Percentiles rank a stretch among this genome's conserved stretches.
Evolutionary conservation across 148 eudicot genomes (phyloP).

Genomic region (Salicornia ramosissima): DNA sequence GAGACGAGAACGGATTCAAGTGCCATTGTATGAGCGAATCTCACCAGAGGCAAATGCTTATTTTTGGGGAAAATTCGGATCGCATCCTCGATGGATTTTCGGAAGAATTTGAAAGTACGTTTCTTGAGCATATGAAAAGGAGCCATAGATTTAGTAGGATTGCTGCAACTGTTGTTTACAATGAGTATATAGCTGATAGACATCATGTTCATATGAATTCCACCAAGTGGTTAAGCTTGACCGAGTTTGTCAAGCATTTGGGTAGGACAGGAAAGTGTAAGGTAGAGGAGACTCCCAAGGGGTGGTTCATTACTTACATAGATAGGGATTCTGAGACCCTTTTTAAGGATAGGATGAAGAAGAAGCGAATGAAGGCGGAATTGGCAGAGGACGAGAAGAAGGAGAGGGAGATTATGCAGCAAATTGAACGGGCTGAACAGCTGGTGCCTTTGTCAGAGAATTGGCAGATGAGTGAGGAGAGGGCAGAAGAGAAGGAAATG

Average conservation of each 20-base stretch:
- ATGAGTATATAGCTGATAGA: conserved; percentile 74
- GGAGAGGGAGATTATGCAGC: conserved; percentile 71
- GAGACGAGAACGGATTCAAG: conserved; percentile 92
- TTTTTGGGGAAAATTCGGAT: conserved; percentile 79
- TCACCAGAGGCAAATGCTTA: conserved; percentile 88
- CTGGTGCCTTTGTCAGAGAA: conserved; percentile 15
- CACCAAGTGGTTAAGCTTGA: conserved; percentile 74
- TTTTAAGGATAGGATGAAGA: conserved; percentile 81
- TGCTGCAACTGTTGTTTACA: conserved; percentile 87
- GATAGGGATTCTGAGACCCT: conserved; percentile 87
- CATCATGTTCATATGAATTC: conserved; percentile 93
- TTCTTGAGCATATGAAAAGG: conserved; percentile 85
- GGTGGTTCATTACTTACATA: conserved; percentile 88
- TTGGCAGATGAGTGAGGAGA: not conserved
- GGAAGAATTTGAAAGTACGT: conserved; percentile 65
- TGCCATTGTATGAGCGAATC: conserved; percentile 89
- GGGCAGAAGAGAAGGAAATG: conserved; percentile 1
- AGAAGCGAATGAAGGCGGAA: conserved; percentile 69
- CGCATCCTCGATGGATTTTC: conserved; percentile 72
- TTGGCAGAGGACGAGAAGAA: conserved; percentile 86
- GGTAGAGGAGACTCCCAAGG: conserved; percentile 86
- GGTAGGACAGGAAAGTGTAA: conserved; percentile 78
- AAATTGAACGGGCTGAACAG: conserved; percentile 71
- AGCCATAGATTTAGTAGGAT: conserved; percentile 76
- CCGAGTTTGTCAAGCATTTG: conserved; percentile 79